These are phyloP conservation scores for Ophiostoma himal-ulmi DNA, from an alignment of 2,329 filamentous ascomycete genomes.

Conservation along the genomic window DNA sequence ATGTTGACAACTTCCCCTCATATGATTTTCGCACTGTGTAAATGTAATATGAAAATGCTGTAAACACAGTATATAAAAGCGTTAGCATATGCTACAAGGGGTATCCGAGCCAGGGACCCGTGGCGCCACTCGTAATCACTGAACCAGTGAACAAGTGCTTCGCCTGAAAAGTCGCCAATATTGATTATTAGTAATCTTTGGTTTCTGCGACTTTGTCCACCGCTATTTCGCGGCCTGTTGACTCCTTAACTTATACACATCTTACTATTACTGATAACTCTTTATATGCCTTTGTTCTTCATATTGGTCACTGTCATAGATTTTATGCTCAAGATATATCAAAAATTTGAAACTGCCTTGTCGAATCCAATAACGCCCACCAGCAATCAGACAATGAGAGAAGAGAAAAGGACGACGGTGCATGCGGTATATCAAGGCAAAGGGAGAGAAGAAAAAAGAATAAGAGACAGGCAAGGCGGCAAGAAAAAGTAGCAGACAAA, in stretches of 20 bases:
- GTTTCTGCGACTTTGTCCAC: not conserved
- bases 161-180: not conserved
- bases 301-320: not conserved
- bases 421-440: not conserved
- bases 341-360: not conserved
- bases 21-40: not conserved
- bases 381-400: not conserved
- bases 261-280: not conserved
- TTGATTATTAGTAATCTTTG: not conserved
- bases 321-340: not conserved
- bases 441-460: not conserved
- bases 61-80: not conserved
- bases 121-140: too few species aligned
- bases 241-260: not conserved
- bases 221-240: not conserved
- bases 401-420: not conserved
- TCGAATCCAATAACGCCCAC: not conserved
- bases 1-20: conserved; percentile 3
- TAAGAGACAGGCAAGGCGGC: not conserved
- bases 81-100: not conserved
- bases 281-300: not conserved
- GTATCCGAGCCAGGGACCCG: not conserved
- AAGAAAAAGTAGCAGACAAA: not conserved
- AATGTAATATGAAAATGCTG: not conserved
- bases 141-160: too few species aligned